phyloP scores from a whole-genome alignment of 1,139 yeast genomes.

The Spathaspora sp. region DNA sequence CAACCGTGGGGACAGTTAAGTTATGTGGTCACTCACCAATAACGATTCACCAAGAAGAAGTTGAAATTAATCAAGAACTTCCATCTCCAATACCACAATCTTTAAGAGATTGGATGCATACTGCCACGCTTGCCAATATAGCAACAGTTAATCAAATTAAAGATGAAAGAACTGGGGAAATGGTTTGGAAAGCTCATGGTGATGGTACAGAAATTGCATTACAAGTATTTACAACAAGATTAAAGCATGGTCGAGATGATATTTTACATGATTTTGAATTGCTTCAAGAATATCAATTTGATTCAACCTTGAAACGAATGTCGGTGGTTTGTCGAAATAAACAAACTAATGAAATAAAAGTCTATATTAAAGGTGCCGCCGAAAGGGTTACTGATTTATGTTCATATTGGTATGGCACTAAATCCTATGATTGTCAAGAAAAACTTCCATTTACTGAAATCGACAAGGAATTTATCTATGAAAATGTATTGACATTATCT shows the following conservation, averaged over 20 bases:
- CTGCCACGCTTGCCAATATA: slow-evolving; percentile 73
- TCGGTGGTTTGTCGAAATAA: slow-evolving; percentile 53
- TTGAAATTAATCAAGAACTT: slow-evolving; percentile 37
- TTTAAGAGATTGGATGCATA: slow-evolving; percentile 50
- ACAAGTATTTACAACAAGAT: slow-evolving; percentile 65
- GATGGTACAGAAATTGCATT: slow-evolving; percentile 87
- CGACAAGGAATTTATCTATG: slow-evolving; percentile 45
- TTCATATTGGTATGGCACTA: slow-evolving; percentile 48
- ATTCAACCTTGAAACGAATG: slow-evolving; percentile 77
- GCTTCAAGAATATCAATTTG: slow-evolving; percentile 67
- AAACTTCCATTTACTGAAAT: slow-evolving; percentile 36
- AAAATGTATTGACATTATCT: slow-evolving; percentile 62
- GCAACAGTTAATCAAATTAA: slow-evolving; percentile 52
- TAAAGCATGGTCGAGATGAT: slow-evolving; percentile 29
- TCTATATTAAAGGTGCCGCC: slow-evolving; percentile 78
- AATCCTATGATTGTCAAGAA: slow-evolving; percentile 16
- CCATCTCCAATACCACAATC: slow-evolving; percentile 23
- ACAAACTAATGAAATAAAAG: slow-evolving; percentile 22
- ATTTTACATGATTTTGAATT: slow-evolving; percentile 44
- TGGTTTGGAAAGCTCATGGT: slow-evolving; percentile 71
- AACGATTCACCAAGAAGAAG: slow-evolving; percentile 20
- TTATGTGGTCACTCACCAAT: slow-evolving; percentile 44
- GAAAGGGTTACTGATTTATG: slow-evolving; percentile 68
- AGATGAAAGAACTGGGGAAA: slow-evolving; percentile 20
- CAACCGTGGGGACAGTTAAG: slow-evolving; percentile 59